A percentile compares a stretch with the other conserved stretches of the same genome.
Evolutionary conservation across 768 basidiomycete species (phyloP).

Genomic region (Leccinum boreale): DNA sequence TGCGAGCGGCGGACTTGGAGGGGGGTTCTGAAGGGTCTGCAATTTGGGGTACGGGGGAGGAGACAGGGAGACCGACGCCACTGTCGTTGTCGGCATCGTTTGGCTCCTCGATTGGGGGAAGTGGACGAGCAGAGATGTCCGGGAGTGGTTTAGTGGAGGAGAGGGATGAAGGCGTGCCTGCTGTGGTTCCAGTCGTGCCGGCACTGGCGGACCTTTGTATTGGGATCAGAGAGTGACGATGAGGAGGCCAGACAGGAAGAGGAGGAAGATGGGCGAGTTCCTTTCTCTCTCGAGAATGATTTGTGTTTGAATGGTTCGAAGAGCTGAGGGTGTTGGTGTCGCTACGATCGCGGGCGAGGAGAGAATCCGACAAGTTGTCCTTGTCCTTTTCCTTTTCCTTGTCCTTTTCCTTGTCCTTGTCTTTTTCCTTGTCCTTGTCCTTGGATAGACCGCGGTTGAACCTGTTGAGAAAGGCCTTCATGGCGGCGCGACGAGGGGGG

Average conservation of each 20-base stretch:
- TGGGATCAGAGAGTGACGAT: conserved; percentile 24
- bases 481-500: conserved; percentile 29
- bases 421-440: conserved; percentile 17
- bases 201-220: conserved; percentile 29
- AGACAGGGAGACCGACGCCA: conserved; percentile 34
- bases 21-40: conserved; percentile 21
- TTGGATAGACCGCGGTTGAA: conserved; percentile 62
- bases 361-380: conserved; percentile 10
- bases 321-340: conserved; percentile 33
- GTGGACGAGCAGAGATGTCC: conserved; percentile 51
- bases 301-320: conserved; percentile 23
- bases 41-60: conserved; percentile 28
- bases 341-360: conserved; percentile 29
- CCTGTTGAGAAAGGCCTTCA: conserved; percentile 84
- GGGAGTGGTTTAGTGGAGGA: conserved; percentile 70
- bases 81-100: conserved; percentile 33
- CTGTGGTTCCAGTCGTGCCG: conserved; percentile 32
- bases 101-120: conserved; percentile 47
- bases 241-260: conserved; percentile 67
- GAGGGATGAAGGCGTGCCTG: conserved; percentile 43
- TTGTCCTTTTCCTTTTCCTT: conserved; percentile 25
- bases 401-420: conserved; percentile 14
- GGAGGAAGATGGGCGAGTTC: conserved; percentile 54
- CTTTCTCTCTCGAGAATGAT: conserved; percentile 48
- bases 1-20: conserved; percentile 35